phyloP scores from a whole-genome alignment of 1,284 basidiomycete genomes.

The Trichosporon ovoides region DNA sequence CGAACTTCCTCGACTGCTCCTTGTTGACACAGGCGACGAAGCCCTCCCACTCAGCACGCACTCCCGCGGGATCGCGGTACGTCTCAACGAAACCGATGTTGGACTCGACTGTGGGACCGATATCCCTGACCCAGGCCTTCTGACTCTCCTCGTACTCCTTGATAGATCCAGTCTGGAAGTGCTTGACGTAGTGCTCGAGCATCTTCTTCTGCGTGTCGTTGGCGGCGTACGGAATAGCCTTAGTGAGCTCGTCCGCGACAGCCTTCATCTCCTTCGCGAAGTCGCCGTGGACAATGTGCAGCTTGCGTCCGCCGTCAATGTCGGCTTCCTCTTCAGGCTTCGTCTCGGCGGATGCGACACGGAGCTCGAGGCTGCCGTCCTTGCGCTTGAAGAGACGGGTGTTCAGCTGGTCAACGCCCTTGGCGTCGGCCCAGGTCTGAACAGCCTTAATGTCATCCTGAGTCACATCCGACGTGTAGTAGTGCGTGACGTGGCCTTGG shows the following conservation, averaged over 20 bases:
- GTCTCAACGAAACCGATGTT: constrained; percentile 55
- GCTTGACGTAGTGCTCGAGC: constrained; percentile 71
- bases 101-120: constrained; percentile 67
- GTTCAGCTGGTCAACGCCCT: constrained; percentile 17
- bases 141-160: constrained; percentile 70
- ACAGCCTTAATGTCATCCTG: constrained; percentile 21
- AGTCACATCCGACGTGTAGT: constrained; percentile 15
- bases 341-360: constrained; percentile 12
- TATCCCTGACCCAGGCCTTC: constrained; percentile 73
- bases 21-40: constrained; percentile 85
- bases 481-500: constrained; percentile 19
- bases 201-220: constrained; percentile 67
- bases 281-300: constrained; percentile 20
- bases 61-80: constrained; percentile 55
- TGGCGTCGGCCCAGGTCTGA: constrained; percentile 15
- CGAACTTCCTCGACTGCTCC: constrained; percentile 70
- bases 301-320: constrained; percentile 8
- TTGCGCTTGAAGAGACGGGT: constrained; percentile 20
- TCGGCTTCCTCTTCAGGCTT: constrained; percentile 8
- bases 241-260: constrained; percentile 15
- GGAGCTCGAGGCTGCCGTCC: constrained; percentile 19
- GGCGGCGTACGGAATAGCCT: constrained; percentile 67
- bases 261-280: constrained; percentile 9
- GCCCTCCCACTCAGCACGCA: constrained; percentile 75
- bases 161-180: constrained; percentile 71